Base-by-base conservation (phyloP, 2,329 filamentous ascomycete species). In the Fusarium burgessii region DNA sequence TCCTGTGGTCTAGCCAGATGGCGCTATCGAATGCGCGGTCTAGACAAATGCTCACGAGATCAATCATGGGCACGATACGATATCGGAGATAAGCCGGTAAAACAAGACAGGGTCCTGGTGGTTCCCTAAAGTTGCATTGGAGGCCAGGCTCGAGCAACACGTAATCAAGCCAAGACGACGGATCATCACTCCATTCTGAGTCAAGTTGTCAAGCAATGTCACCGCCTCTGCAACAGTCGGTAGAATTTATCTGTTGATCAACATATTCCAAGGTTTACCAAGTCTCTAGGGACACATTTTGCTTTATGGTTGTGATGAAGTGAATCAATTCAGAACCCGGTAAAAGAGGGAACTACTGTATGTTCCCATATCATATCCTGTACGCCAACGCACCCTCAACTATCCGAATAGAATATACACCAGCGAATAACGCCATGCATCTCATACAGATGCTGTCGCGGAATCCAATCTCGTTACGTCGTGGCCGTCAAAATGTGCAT, bases 31-130 rank as follows among this genome's bases (percentile, higher is more conserved):
- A 59, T 63, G 63, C 49, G 62, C 36, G 46, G 63, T 62, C 57
- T 56, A 61, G 61, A 57, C 42, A 29, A 58, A 35, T 50, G 66
- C 70, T 72, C 74, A 76, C 73, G 67, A 76, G 74, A 74, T 71
- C 74, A 72, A 58, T 46, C 17, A 55, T 41, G 58, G 62, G 27
- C 45, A 52, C 71, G 68, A 74, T 74, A 76, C 74, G 75, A 77
- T 76, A 77, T 77, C 75, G 75, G 75, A 77, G 75, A 77, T 77
- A 77, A 75, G 73, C 56, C 47, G 61, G 54, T 41, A 51, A 66
- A 63, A 58, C 40, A 59, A 65, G 57, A 38, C 49, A 70, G 66
- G 51, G 58, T 43, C 66, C 51, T 63, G 23, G 38, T 42, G 41
- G 33, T 42, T 66, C 54, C 25, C 49, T 29, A 23, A 20, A 51